phyloP scores from a whole-genome alignment of 1,284 basidiomycete genomes.

The Wolfiporia cocos region DNA sequence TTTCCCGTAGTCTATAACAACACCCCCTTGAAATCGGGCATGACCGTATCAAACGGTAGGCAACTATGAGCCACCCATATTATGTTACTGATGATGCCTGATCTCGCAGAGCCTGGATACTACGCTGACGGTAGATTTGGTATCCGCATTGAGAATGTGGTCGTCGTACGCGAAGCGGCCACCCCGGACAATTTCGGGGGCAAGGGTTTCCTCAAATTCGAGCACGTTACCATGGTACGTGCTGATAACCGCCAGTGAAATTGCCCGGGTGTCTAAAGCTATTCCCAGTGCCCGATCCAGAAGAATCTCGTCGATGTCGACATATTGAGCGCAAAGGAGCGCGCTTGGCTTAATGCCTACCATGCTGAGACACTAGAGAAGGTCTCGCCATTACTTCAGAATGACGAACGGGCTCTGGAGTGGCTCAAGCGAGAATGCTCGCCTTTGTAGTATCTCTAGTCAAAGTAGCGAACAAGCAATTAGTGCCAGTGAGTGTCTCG shows the following conservation, averaged over 20 bases:
- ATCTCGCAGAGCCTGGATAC: constrained; percentile 76
- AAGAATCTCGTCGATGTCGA: constrained; percentile 71
- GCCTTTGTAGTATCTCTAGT: constrained; percentile 38
- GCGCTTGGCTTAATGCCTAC: constrained; percentile 82
- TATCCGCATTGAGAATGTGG: constrained; percentile 89
- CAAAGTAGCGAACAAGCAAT: too few species aligned
- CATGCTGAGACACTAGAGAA: constrained; percentile 77
- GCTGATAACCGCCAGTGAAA: constrained; percentile 4
- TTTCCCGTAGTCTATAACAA: constrained; percentile 67
- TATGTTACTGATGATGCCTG: background rate
- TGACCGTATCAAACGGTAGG: constrained; percentile 84
- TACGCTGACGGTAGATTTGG: constrained; percentile 91
- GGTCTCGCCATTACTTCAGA: constrained; percentile 66
- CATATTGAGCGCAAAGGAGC: constrained; percentile 66
- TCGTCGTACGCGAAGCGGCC: constrained; percentile 66
- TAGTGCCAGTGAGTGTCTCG: too few species aligned
- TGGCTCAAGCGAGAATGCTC: constrained; percentile 77
- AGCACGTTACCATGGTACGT: constrained; percentile 75
- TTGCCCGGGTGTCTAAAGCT: constrained; percentile 7
- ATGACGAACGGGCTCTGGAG: constrained; percentile 65
- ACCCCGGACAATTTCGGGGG: constrained; percentile 85
- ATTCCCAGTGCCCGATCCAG: constrained; percentile 77
- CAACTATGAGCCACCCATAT: background rate
- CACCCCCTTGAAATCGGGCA: constrained; percentile 71
- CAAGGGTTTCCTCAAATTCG: constrained; percentile 79